Evolutionary conservation across 352 stramenopile genomes (phyloP), one percentile per base, ranked within the genome.

Genomic region (Phytophthora hibernalis): DNA sequence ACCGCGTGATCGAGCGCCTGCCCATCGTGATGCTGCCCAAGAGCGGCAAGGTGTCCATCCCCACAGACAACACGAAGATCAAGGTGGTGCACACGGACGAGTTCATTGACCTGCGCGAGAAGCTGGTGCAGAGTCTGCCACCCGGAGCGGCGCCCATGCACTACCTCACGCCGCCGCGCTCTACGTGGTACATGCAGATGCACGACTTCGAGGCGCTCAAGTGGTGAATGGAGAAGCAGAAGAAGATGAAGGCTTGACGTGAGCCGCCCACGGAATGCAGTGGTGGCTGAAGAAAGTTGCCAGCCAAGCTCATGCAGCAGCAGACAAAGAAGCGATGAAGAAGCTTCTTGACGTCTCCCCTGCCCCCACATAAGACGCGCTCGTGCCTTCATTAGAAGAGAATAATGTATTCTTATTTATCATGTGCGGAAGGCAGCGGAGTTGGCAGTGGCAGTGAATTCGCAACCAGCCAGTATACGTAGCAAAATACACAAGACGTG

Each of bases 171-270:
- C 86, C 86, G 40, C 86, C 86, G 22, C 82, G 83, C 30, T 91
- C 86, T 5, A 94, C 86, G 26, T 94, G 86, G 86, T 81, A 80
- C 77, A 92, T 94, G 62, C 86, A 94, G 58, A 94, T 90, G 80
- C 83, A 87, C 31, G 61, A 87, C 75, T 89, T 94, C 43, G 85
- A 93, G 30, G 71, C 54, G 26, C 72, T 89, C 26, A 70, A 87
- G 11, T 89, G 81, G 40, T 89, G 56, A 77, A 64, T 22, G 43
- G 22, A 16, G 10, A 20, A 49, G 42, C 12, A 37, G 47, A 69
- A 48, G 35, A 67, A 63, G 24, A 33, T 13, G 33, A 26, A 58
- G 37, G 38, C 30, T 50, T 67, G 33, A 65, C 40, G 28, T 37
- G 22, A 61, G 22, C 12, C 38, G 33, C 37, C 51, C 13, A 60